Percentiles rank a stretch among this genome's conserved stretches.
Evolutionary conservation across 768 basidiomycete genomes (phyloP).

Genomic region (Rhodotorula diobovata): DNA sequence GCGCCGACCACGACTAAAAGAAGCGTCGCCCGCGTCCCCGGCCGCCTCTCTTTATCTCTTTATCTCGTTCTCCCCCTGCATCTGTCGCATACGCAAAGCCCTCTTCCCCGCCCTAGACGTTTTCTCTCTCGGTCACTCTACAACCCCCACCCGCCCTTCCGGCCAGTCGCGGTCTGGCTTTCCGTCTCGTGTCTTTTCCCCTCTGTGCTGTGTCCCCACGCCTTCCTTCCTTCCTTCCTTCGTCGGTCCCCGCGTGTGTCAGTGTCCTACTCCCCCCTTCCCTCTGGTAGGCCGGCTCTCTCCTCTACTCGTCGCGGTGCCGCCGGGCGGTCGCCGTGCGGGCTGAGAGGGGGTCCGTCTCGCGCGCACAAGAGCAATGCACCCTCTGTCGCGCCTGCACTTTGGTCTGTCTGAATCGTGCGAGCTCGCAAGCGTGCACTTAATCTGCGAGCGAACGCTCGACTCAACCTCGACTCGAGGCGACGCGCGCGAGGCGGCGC

Average conservation of each 20-base stretch:
- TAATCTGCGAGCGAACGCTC: too few species aligned
- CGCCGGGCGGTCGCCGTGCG: too few species aligned
- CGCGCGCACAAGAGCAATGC: background rate
- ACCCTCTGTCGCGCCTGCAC: background rate
- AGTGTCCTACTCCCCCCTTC: too few species aligned
- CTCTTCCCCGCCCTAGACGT: background rate
- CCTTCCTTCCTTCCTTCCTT: background rate
- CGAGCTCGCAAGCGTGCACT: too few species aligned
- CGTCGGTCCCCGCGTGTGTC: background rate
- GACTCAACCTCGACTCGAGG: too few species aligned
- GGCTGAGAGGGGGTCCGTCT: background rate
- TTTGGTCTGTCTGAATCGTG: too few species aligned
- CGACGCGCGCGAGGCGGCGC: too few species aligned
- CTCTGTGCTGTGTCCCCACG: background rate
- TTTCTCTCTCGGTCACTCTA: background rate
- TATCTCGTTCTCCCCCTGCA: too few species aligned
- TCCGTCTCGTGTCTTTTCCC: background rate
- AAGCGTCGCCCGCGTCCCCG: too few species aligned
- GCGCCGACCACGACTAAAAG: conserved; percentile 28
- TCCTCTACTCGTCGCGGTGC: background rate
- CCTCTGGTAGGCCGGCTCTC: background rate
- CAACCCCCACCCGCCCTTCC: background rate
- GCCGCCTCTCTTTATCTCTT: background rate
- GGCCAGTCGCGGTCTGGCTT: too few species aligned
- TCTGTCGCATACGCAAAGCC: background rate